Percentiles rank a stretch among this genome's conserved stretches.
Conservation (phyloP, 2,329 filamentous ascomycete species). For the Pseudocercospora pini-densiflorae region DNA sequence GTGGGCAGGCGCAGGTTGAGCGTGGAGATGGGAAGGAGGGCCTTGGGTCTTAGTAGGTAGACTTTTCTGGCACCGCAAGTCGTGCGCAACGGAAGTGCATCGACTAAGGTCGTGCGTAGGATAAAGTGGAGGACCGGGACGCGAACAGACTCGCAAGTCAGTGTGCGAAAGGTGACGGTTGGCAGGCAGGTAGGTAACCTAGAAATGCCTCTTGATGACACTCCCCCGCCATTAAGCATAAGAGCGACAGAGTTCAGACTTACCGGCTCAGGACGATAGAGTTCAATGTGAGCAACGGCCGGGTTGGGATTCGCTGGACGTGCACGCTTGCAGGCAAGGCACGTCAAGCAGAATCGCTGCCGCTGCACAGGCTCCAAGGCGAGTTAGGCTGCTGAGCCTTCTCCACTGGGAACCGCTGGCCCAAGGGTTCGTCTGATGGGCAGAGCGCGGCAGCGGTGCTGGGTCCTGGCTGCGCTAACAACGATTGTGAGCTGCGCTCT, state of each 20-base stretch:
- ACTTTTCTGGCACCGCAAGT: constrained; percentile 3
- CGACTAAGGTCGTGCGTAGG: constrained; percentile 7
- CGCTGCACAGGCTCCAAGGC: neutral
- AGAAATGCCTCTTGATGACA: constrained; percentile 9
- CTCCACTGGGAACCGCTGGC: constrained; percentile 25
- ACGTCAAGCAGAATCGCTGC: constrained; percentile 18
- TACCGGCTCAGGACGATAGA: constrained; percentile 34
- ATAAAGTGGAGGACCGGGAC: neutral
- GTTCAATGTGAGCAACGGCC: constrained; percentile 34
- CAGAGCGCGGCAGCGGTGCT: constrained; percentile 10
- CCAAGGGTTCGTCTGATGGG: constrained; percentile 20
- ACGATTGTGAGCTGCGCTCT: constrained; percentile 24
- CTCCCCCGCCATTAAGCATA: constrained; percentile 39
- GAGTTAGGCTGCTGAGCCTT: constrained; percentile 10
- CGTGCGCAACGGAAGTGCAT: neutral
- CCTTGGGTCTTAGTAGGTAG: constrained; percentile 7
- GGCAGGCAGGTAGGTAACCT: neutral
- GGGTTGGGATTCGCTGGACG: constrained; percentile 27
- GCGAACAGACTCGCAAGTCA: constrained; percentile 7
- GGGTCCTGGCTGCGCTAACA: constrained; percentile 26
- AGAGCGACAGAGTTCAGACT: constrained; percentile 36
- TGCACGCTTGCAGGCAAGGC: constrained; percentile 17
- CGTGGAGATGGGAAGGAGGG: constrained; percentile 15
- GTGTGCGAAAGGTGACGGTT: neutral
- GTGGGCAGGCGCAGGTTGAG: constrained; percentile 16